These are phyloP conservation scores for Pezicula rhizophila DNA, from an alignment of 2,329 filamentous ascomycete species.

Conservation along the genomic window DNA sequence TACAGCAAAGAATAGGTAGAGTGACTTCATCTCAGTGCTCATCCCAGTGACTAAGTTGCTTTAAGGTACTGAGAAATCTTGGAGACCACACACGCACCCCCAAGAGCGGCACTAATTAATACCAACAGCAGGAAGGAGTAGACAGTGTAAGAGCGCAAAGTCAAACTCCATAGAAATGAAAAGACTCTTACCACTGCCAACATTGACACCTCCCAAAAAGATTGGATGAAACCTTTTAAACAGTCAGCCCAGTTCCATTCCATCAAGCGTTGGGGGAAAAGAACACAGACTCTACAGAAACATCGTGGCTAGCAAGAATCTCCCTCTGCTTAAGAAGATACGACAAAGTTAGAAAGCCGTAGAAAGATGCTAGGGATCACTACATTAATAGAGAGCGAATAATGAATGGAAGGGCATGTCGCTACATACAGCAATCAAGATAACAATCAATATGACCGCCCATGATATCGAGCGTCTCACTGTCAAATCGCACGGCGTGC, in stretches of 20 bases:
- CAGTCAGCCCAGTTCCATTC: too few relatives aligned
- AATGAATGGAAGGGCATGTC: too few relatives aligned
- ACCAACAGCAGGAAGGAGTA: too few relatives aligned
- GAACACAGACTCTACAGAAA: constrained; percentile 58
- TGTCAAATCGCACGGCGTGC: neutral
- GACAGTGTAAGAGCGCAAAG: too few relatives aligned
- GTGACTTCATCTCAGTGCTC: too few relatives aligned
- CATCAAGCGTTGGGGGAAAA: too few relatives aligned
- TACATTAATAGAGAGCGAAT: neutral
- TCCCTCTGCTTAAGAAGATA: constrained; percentile 52
- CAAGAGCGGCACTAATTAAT: too few relatives aligned
- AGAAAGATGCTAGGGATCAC: constrained; percentile 53
- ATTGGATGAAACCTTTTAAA: constrained; percentile 59
- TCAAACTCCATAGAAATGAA: neutral
- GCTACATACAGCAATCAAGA: constrained; percentile 53
- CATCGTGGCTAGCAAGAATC: constrained; percentile 48
- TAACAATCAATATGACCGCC: constrained; percentile 59
- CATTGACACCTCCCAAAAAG: constrained; percentile 63
- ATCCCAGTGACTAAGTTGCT: constrained; percentile 1
- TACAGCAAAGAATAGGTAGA: too few relatives aligned
- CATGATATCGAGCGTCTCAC: constrained; percentile 35
- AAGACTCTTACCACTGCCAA: constrained; percentile 42
- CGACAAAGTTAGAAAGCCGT: constrained; percentile 49
- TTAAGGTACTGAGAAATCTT: too few relatives aligned
- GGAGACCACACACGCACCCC: too few relatives aligned